Evolutionary conservation across 805 yeast species (phyloP).

Genomic region (Sporopachydermia lactativora): DNA sequence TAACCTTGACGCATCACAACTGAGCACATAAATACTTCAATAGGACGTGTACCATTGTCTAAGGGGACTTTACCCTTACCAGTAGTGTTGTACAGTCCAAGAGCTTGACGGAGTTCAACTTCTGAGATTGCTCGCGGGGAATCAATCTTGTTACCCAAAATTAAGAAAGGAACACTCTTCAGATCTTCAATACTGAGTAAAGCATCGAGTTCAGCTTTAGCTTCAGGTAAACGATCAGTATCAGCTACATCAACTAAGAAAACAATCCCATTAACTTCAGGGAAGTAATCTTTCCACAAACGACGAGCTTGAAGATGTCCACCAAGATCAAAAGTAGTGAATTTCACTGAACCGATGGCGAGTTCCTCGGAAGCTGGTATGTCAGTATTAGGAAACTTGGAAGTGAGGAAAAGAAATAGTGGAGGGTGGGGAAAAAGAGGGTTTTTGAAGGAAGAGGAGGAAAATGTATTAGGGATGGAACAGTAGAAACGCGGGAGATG

Average conservation of each 20-base stretch:
- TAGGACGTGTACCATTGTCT: constrained; percentile 68
- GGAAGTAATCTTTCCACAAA: constrained; percentile 98
- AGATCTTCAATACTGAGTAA: constrained; percentile 88
- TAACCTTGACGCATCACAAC: constrained; percentile 98
- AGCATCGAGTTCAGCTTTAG: constrained; percentile 89
- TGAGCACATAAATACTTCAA: constrained; percentile 94
- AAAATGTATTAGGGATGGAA: too few relatives aligned
- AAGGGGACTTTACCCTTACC: constrained; percentile 69
- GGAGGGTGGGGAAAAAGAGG: too few relatives aligned
- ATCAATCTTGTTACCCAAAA: constrained; percentile 95
- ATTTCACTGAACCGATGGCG: constrained; percentile 90
- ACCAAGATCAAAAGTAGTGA: constrained; percentile 97
- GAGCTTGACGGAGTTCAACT: constrained; percentile 80
- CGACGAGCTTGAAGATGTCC: constrained; percentile 98
- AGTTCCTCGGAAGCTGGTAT: constrained; percentile 92
- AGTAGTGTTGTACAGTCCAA: constrained; percentile 79
- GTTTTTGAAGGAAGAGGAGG: too few relatives aligned
- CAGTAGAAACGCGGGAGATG: too few relatives aligned
- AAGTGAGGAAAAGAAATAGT: too few relatives aligned
- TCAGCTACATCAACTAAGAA: constrained; percentile 96
- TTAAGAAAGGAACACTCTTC: constrained; percentile 75
- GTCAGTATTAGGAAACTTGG: too few relatives aligned
- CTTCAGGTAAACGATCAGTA: constrained; percentile 87
- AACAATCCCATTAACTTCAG: constrained; percentile 96
- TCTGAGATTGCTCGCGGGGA: constrained; percentile 89